Base-by-base conservation (phyloP, 75 land plant genomes). In the Picea glauca region DNA sequence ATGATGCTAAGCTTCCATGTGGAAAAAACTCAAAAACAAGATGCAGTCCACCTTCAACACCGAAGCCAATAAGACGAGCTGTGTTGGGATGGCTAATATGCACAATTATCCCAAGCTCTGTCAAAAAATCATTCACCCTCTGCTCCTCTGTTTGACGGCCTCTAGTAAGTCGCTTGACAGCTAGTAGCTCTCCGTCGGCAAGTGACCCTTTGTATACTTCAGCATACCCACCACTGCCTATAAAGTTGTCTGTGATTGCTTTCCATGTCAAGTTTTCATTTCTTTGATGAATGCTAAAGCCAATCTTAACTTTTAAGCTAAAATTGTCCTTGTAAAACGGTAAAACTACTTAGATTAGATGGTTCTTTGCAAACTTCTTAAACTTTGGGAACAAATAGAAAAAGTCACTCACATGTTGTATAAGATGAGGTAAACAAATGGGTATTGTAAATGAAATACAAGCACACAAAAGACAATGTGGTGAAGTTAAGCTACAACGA, bases 61-160 rank as follows among this genome's bases (percentile, higher is more conserved):
- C 90, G 77, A 91, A 92, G 0, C 98, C 98, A 17, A 93, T 76
- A 18, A 96, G 81, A n/a, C 80, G 83, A 20, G 94, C 90, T 21
- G 96, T 87, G 76, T 96, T 93, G 18, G 96, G 91, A 84, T 96
- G 96, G 43, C 83, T 64, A 2, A 96, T 83, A 80, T 96, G 80
- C 38, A 74, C 79, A 72, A 79, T 66, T 30, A 79, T 79, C 14
- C 80, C 80, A 57, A 79, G 80, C 76, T 79, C 79, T 50, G 80
- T 70, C 18, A 78, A 23, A 79, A 79, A 79, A 21, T 62, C 80
- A 5, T 61, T 38, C 56, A 18, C 80, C 50, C 58, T 40, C 18
- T 79, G 80, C n/a, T 79, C 50, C 58, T 79, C 80, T 31, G 23
- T 14, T 40, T 54, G 26, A 46, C 57, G 63, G 20, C 63, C 57